Evolutionary conservation across 306 rosid genomes (phyloP).

Genomic region (Prunus mume): DNA sequence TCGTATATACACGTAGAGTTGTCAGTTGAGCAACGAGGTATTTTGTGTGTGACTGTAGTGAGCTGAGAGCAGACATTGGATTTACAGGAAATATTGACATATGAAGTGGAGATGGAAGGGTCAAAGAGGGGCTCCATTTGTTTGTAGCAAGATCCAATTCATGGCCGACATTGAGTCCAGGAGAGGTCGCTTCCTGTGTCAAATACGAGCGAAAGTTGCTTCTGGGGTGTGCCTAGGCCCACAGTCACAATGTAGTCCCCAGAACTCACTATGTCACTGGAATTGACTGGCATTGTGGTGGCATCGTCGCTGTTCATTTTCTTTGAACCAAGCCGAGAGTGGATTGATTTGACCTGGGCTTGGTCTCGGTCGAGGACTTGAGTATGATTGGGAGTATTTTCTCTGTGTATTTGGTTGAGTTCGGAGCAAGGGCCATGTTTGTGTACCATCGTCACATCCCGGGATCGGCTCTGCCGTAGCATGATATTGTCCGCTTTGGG

Average conservation of each 20-base stretch:
- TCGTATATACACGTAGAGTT: slow-evolving; percentile 40
- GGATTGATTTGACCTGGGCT: slow-evolving; percentile 38
- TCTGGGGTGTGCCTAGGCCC: slow-evolving; percentile 25
- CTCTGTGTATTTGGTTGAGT: background rate
- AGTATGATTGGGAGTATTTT: slow-evolving; percentile 13
- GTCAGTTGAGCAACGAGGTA: slow-evolving; percentile 32
- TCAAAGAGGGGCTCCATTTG: slow-evolving; percentile 48
- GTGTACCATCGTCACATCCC: slow-evolving; percentile 18
- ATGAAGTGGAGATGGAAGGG: slow-evolving; percentile 51
- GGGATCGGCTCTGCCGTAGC: too few species aligned
- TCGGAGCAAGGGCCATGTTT: slow-evolving; percentile 57
- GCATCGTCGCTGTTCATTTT: background rate
- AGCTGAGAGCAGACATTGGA: slow-evolving; percentile 47
- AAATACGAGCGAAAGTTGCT: slow-evolving; percentile 7
- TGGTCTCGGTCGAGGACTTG: slow-evolving; percentile 38
- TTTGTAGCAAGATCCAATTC: slow-evolving; percentile 46
- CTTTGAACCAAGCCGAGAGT: slow-evolving; percentile 22
- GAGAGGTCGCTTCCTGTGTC: slow-evolving; percentile 30
- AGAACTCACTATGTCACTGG: background rate
- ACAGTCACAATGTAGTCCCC: slow-evolving; percentile 21
- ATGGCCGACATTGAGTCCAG: slow-evolving; percentile 72
- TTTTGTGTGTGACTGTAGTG: slow-evolving; percentile 51
- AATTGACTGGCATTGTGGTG: slow-evolving; percentile 15
- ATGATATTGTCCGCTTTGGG: too few species aligned
- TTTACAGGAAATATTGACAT: slow-evolving; percentile 52